Base-by-base conservation (phyloP, 768 basidiomycete species). In the Tremella yokohamensis region DNA sequence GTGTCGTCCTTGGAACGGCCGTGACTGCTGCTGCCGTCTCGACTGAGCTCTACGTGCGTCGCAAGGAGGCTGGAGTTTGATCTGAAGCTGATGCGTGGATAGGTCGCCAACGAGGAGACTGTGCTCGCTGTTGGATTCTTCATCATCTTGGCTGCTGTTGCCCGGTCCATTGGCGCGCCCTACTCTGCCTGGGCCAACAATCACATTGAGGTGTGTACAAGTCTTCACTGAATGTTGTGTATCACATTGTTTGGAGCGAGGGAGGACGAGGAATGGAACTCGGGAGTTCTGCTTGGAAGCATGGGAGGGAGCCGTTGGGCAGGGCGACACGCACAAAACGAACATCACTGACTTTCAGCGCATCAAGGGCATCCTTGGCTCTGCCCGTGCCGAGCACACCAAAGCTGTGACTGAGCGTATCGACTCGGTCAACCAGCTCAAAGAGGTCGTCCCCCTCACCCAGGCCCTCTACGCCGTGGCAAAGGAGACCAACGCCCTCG, bases 401-500 rank as follows among this genome's bases (percentile, higher is more conserved):
- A 82, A 87, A 69, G 89, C 90, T 51, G 93, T 99, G 69, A 85
- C 90, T 79, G 85, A 87, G 74, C 89, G 96, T 73, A 98, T 99
- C 78, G 82, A 83, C 75, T 85, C 87, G 54, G 94, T 99, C 64
- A 85, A 83, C 40, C 84, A 92, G 78, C 88, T 98, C 86, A 94
- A 91, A 79, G 93, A 97, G 74, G 94, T 96, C 68, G 90, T 92
- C 62, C 83, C 84, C 56, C 80, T 98, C 68, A 99, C 96, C 55
- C 79, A 93, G 79, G 84, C 82, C 51, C 88, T 99, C 70, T 99
- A 97, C 75, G 82, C 86, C 54, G 80, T 97, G 57, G 93, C 96
- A 71, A 93, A 94, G 89, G 91, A 98, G 76, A 97, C 92, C 62
- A 93, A 93, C 50, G 80, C 85, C 69, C 81, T 96, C 69, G 96